Conservation (phyloP, 331 rosid genomes). For the Dryas integrifolia region DNA sequence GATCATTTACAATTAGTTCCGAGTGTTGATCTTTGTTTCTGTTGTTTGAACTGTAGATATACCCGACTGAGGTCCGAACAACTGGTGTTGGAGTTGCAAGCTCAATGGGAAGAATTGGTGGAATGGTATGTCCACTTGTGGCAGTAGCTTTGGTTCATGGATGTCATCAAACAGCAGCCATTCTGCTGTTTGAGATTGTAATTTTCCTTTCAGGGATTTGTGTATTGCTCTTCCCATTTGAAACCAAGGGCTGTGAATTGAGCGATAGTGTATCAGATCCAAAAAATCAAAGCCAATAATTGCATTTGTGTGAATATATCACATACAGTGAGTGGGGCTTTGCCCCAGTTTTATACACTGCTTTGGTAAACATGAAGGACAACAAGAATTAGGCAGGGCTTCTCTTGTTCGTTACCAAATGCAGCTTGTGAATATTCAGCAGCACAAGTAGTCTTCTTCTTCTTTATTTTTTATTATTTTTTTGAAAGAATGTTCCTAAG, state of each 20-base stretch:
- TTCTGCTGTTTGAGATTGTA: constrained; percentile 68
- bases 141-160: constrained; percentile 80
- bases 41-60: constrained; percentile 53
- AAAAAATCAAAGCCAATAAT: constrained; percentile 7
- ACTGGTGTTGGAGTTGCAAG: constrained; percentile 94
- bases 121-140: constrained; percentile 85
- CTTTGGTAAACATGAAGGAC: constrained; percentile 7
- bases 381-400: not conserved
- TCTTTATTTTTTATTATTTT: too few relatives aligned
- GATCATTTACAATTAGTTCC: not conserved
- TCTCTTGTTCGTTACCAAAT: not conserved
- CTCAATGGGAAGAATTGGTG: constrained; percentile 85
- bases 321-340: not conserved
- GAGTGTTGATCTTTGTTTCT: not conserved
- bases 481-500: not conserved
- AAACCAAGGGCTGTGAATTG: constrained; percentile 80
- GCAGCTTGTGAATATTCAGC: constrained; percentile 8
- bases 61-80: constrained; percentile 85
- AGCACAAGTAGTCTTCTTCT: not conserved
- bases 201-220: constrained; percentile 73
- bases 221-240: constrained; percentile 72
- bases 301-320: not conserved
- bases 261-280: constrained; percentile 39
- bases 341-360: not conserved
- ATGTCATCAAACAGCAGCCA: constrained; percentile 78